Percentiles rank a stretch among this genome's conserved stretches.
Evolutionary conservation across 192 early-diverging fungal genomes (phyloP).

Genomic region (Rhizophlyctis rosea): DNA sequence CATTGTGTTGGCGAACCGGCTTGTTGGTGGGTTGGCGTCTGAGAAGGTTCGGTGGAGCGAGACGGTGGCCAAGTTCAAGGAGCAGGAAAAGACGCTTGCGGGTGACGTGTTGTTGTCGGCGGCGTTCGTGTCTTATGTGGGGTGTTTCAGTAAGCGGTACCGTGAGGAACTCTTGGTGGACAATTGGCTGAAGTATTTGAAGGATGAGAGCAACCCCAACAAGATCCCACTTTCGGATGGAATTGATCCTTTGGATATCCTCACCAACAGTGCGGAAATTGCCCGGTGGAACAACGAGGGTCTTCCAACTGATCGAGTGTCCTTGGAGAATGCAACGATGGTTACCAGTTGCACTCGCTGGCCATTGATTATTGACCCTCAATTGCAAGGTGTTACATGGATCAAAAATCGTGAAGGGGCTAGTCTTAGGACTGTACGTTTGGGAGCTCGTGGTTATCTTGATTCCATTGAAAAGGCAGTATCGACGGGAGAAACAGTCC

Average conservation of each 20-base stretch:
- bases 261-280: conserved; percentile 59
- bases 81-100: conserved; percentile 64
- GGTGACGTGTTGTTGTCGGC: conserved; percentile 61
- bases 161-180: conserved; percentile 57
- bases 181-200: conserved; percentile 53
- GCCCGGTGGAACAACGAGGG: conserved; percentile 68
- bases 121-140: conserved; percentile 64
- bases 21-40: conserved; percentile 62
- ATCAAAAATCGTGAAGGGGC: conserved; percentile 60
- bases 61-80: conserved; percentile 60
- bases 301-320: conserved; percentile 59
- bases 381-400: conserved; percentile 67
- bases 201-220: conserved; percentile 37
- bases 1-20: conserved; percentile 60
- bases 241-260: conserved; percentile 56
- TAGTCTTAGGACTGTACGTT: conserved; percentile 51
- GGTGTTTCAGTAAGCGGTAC: conserved; percentile 64
- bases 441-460: conserved; percentile 56
- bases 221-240: conserved; percentile 53
- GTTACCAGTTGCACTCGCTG: conserved; percentile 61
- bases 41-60: conserved; percentile 69
- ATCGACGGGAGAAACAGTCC: conserved; percentile 52
- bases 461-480: conserved; percentile 65
- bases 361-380: conserved; percentile 66
- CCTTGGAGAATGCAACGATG: conserved; percentile 64